A percentile compares a stretch with the other conserved stretches of the same genome.
phyloP scores from a whole-genome alignment of 2,329 filamentous ascomycete species.

The Fusarium burgessii region DNA sequence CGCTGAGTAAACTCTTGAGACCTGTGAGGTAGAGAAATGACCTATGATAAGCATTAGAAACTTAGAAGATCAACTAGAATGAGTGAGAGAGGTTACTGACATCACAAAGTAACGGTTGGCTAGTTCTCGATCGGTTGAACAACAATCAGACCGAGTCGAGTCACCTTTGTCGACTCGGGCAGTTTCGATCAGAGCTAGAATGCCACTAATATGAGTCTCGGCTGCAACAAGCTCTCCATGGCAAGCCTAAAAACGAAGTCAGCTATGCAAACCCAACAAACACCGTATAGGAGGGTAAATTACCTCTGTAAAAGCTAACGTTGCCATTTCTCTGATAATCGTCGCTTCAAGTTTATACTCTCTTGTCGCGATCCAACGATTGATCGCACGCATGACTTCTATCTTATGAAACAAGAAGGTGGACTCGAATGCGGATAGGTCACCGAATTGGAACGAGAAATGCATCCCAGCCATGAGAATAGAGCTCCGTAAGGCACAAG shows the following conservation, averaged over 20 bases:
- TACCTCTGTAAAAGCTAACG: slow-evolving; percentile 19
- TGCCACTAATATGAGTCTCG: slow-evolving; percentile 13
- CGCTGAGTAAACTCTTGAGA: slow-evolving; percentile 13
- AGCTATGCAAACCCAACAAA: too few relatives aligned
- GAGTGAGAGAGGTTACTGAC: not conserved
- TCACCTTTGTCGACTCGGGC: not conserved
- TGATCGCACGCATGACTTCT: slow-evolving; percentile 11
- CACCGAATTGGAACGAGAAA: slow-evolving; percentile 15
- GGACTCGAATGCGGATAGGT: slow-evolving; percentile 1
- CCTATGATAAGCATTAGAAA: not conserved
- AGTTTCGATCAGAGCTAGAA: slow-evolving; percentile 18
- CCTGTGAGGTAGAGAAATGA: slow-evolving; percentile 7
- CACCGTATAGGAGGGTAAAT: too few relatives aligned
- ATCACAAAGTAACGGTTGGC: slow-evolving; percentile 13
- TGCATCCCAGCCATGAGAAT: slow-evolving; percentile 20
- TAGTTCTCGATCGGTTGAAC: not conserved
- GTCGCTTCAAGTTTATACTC: not conserved
- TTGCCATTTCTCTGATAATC: slow-evolving; percentile 17
- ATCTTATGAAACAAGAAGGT: slow-evolving; percentile 20
- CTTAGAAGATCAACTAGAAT: not conserved
- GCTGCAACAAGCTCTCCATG: slow-evolving; percentile 7
- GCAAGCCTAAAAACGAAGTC: not conserved
- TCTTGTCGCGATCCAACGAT: slow-evolving; percentile 3
- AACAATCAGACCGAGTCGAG: not conserved
- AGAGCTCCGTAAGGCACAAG: slow-evolving; percentile 1